Conservation (phyloP, 1,284 basidiomycete species). For the Boletus sp. region DNA sequence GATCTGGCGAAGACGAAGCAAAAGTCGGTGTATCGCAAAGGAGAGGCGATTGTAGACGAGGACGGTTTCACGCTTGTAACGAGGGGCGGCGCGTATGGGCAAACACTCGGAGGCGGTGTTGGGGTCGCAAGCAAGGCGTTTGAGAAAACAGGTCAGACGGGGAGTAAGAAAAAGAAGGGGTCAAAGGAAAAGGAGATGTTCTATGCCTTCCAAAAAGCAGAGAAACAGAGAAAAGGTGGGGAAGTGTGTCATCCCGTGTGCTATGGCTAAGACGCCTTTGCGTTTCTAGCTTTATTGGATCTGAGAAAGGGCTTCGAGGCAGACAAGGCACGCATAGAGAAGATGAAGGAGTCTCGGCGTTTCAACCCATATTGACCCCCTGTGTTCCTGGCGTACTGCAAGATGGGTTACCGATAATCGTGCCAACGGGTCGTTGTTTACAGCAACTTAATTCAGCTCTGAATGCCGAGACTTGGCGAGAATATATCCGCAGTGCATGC, state of each 20-base stretch:
- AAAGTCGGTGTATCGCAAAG: conserved; percentile 66
- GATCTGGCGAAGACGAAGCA: conserved; percentile 61
- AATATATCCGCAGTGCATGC: neutral
- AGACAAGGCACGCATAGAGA: conserved; percentile 84
- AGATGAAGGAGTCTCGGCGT: conserved; percentile 70
- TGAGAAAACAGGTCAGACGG: conserved; percentile 55
- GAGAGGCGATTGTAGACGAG: conserved; percentile 83
- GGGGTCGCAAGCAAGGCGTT: conserved; percentile 74
- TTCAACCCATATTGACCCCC: conserved; percentile 77
- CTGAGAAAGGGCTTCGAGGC: conserved; percentile 79
- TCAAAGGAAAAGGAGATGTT: conserved; percentile 71
- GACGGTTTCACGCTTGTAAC: conserved; percentile 91
- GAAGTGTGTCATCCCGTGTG: neutral
- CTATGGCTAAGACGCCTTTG: conserved; percentile 5
- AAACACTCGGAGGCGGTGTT: conserved; percentile 78
- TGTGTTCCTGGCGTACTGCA: neutral
- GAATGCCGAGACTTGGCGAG: neutral
- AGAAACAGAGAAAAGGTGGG: conserved; percentile 81
- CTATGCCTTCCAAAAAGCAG: conserved; percentile 85
- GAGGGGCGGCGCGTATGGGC: conserved; percentile 81
- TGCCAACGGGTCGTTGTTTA: no score
- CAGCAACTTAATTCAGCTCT: no score
- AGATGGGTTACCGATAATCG: neutral
- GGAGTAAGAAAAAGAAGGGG: conserved; percentile 57
- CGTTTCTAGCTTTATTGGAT: conserved; percentile 48